phyloP scores from a whole-genome alignment of 176 grass and related monocot genomes.

The Calamus simplicifolius region DNA sequence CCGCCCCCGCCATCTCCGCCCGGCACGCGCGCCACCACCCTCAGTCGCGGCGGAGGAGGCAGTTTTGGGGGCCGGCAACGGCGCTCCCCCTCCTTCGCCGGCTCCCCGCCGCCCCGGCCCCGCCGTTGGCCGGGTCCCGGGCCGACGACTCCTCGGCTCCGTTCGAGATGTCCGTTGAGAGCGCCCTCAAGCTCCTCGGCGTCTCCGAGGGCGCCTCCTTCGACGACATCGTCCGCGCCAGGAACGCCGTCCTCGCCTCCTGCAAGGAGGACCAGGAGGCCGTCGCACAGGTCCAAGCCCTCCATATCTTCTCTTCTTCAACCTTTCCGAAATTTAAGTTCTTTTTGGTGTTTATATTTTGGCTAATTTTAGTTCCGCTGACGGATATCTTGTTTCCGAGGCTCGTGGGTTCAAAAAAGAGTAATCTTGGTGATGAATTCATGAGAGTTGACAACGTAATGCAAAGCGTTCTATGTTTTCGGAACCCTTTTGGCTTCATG shows the following conservation, averaged over 20 bases:
- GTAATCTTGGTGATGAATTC: too few species aligned
- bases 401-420: too few species aligned
- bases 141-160: conserved; percentile 67
- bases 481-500: too few species aligned
- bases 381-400: too few species aligned
- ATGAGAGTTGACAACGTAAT: too few species aligned
- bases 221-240: conserved; percentile 88
- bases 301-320: conserved; percentile 4
- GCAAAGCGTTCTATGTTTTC: too few species aligned
- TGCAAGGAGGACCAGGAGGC: conserved; percentile 84
- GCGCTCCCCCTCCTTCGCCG: conserved; percentile 16
- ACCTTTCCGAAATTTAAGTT: too few species aligned
- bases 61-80: conserved; percentile 5
- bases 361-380: too few species aligned
- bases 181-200: conserved; percentile 77
- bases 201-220: conserved; percentile 63
- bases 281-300: conserved; percentile 50
- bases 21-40: too few species aligned
- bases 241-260: conserved; percentile 69
- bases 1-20: conserved; percentile 1
- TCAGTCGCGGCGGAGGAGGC: neutral
- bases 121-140: conserved; percentile 44
- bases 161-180: conserved; percentile 80
- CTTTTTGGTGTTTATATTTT: too few species aligned
- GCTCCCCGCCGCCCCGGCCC: neutral